phyloP scores from a whole-genome alignment of 192 early-diverging fungal genomes.

The Kappamyces sp. region DNA sequence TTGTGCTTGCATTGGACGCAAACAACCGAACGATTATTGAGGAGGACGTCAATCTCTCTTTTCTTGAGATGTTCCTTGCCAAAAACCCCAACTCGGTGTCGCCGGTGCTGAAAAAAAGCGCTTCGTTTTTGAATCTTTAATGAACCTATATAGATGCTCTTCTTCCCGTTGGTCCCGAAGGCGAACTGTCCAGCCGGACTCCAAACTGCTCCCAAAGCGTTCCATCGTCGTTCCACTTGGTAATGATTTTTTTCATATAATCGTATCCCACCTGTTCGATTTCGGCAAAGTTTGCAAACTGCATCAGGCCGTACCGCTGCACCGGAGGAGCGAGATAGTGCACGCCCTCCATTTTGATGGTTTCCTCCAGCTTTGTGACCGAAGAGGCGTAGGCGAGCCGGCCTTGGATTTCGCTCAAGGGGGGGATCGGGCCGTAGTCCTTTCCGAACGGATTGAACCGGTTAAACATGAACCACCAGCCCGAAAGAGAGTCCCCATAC shows the following conservation, averaged over 20 bases:
- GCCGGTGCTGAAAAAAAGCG: no score
- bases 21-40: constrained; percentile 6
- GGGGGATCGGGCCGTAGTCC: constrained; percentile 68
- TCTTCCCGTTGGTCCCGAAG: no score
- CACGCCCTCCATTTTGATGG: constrained; percentile 67
- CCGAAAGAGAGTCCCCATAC: constrained; percentile 87
- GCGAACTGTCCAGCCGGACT: constrained; percentile 3
- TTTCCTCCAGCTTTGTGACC: constrained; percentile 83
- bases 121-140: no score
- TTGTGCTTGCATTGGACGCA: constrained; percentile 2
- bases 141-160: no score
- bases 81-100: no score
- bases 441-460: constrained; percentile 67
- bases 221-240: constrained; percentile 76
- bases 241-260: constrained; percentile 70
- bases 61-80: background rate
- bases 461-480: constrained; percentile 85
- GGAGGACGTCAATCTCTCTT: constrained; percentile 6
- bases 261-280: constrained; percentile 82
- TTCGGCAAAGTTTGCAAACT: constrained; percentile 88
- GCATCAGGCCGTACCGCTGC: constrained; percentile 74
- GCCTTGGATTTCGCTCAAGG: constrained; percentile 89
- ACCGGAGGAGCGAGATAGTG: constrained; percentile 88
- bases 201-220: constrained; percentile 52
- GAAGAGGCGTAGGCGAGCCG: constrained; percentile 84